phyloP scores from a whole-genome alignment of 495 filamentous ascomycete species.

The Parmelia sp. region DNA sequence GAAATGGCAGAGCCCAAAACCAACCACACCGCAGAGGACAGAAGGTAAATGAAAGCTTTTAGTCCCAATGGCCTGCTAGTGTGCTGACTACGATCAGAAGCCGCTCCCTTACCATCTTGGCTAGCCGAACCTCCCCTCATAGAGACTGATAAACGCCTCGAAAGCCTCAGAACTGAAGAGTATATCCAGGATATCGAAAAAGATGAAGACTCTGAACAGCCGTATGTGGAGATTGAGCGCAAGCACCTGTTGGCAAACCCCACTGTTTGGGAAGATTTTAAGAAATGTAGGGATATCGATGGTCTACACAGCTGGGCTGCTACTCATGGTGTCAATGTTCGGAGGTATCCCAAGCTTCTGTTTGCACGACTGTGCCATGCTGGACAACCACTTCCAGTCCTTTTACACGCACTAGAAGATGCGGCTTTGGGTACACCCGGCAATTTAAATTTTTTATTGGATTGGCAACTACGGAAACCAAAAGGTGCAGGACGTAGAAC shows the following conservation, averaged over 20 bases:
- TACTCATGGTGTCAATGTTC: background rate
- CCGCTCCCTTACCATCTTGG: constrained; percentile 17
- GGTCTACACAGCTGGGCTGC: constrained; percentile 5
- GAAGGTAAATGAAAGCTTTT: background rate
- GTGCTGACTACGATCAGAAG: constrained; percentile 7
- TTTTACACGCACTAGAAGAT: constrained; percentile 42
- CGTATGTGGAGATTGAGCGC: background rate
- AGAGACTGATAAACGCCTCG: background rate
- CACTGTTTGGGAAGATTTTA: constrained; percentile 1
- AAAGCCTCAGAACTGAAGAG: background rate
- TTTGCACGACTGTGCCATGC: constrained; percentile 35
- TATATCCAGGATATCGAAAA: background rate
- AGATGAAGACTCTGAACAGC: background rate
- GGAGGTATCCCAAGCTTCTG: constrained; percentile 36
- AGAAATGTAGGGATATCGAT: constrained; percentile 14
- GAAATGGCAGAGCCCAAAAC: constrained; percentile 21
- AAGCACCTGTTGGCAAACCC: background rate
- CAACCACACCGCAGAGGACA: background rate
- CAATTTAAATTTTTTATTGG: constrained; percentile 32
- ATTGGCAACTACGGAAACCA: constrained; percentile 14
- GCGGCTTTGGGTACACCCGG: constrained; percentile 37
- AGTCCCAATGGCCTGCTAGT: background rate
- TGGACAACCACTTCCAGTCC: constrained; percentile 23
- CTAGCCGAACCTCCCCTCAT: constrained; percentile 2
- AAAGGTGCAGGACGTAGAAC: no score